Evolutionary conservation across 169 alveolate species (phyloP).

Genomic region (Eimeria tenella): DNA sequence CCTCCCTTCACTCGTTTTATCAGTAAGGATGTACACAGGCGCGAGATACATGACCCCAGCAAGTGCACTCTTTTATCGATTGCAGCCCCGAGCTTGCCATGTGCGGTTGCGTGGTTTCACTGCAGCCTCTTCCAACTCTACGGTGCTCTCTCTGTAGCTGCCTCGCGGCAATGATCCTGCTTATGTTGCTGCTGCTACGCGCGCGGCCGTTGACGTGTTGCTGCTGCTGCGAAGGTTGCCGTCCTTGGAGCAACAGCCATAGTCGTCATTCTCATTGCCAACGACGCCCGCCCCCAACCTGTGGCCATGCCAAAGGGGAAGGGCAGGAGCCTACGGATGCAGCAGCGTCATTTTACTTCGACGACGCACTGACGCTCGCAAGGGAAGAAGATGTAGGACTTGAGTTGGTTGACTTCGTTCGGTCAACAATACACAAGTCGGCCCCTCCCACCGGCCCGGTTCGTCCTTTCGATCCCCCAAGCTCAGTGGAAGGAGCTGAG

Average conservation of each 20-base stretch:
- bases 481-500: conserved; percentile 48
- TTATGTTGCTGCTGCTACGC: conserved; percentile 59
- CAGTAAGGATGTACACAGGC: too few species aligned
- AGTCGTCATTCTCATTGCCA: conserved; percentile 57
- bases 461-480: conserved; percentile 45
- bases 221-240: conserved; percentile 74
- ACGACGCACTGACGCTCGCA: conserved; percentile 61
- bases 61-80: too few species aligned
- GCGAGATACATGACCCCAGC: too few species aligned
- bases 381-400: conserved; percentile 68
- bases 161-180: conserved; percentile 53
- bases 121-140: conserved; percentile 71
- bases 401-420: conserved; percentile 66
- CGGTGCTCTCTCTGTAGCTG: conserved; percentile 72
- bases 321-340: conserved; percentile 48
- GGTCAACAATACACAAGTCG: conserved; percentile 65
- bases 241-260: conserved; percentile 69
- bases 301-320: conserved; percentile 21
- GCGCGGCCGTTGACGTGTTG: conserved; percentile 74
- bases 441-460: conserved; percentile 47
- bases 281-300: conserved; percentile 50
- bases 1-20: too few species aligned
- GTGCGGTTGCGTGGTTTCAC: background rate
- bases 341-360: conserved; percentile 64
- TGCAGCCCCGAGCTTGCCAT: background rate